phyloP scores from a whole-genome alignment of 768 basidiomycete genomes.

The Boletus coccyginus region DNA sequence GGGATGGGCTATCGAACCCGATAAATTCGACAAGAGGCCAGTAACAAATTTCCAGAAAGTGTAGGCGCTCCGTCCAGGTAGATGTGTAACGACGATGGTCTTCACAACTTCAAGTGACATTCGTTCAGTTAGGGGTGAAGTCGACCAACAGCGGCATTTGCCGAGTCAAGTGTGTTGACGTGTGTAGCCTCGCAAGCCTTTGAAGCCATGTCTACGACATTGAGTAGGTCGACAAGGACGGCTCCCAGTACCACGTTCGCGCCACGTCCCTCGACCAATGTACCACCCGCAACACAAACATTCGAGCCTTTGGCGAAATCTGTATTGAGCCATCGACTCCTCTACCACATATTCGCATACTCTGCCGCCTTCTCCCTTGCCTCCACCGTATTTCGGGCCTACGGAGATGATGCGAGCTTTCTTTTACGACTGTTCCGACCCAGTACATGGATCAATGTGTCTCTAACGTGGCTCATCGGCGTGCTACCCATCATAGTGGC shows the following conservation, averaged over 20 bases:
- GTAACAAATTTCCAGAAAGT: conserved; percentile 23
- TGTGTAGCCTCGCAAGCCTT: not conserved
- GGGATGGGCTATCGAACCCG: conserved; percentile 47
- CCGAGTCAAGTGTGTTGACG: not conserved
- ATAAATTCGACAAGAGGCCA: conserved; percentile 26
- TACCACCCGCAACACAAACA: conserved; percentile 55
- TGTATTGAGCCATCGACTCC: conserved; percentile 58
- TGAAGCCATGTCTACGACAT: conserved; percentile 1
- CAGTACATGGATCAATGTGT: conserved; percentile 41
- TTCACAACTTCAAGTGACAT: not conserved
- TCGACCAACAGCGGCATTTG: not conserved
- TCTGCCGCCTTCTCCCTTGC: conserved; percentile 49
- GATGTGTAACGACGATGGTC: not conserved
- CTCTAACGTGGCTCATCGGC: conserved; percentile 46
- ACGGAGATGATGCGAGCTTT: conserved; percentile 14
- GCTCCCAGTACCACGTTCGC: conserved; percentile 22
- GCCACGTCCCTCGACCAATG: conserved; percentile 48
- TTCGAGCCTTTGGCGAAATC: conserved; percentile 68
- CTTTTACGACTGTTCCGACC: conserved; percentile 42
- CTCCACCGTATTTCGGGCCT: conserved; percentile 34
- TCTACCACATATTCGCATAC: conserved; percentile 49
- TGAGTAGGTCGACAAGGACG: not conserved
- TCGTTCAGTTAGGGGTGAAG: not conserved
- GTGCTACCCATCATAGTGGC: conserved; percentile 57
- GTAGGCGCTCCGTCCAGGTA: conserved; percentile 18